Evolutionary conservation across 306 rosid species (phyloP).

Genomic region (Cucurbita argyrosperma): DNA sequence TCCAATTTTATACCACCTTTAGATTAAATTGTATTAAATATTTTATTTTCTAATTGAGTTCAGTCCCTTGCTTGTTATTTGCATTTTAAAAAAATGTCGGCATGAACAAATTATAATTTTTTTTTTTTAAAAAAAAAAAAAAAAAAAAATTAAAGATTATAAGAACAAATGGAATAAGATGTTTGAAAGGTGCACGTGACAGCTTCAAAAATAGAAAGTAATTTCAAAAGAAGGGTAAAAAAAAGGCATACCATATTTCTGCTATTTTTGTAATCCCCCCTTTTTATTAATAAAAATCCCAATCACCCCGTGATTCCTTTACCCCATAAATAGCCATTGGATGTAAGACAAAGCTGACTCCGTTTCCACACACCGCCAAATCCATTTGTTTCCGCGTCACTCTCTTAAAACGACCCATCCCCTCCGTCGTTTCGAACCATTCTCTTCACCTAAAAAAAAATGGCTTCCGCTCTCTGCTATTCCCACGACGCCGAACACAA

Average conservation of each 20-base stretch:
- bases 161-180: neutral
- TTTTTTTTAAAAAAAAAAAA: no score
- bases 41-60: no score
- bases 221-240: neutral
- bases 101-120: no score
- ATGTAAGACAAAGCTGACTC: neutral
- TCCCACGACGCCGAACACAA: neutral
- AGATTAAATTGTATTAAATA: neutral
- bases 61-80: no score
- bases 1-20: neutral
- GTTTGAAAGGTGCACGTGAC: neutral
- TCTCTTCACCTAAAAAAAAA: neutral
- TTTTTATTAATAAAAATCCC: neutral
- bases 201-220: neutral
- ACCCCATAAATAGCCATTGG: neutral
- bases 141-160: neutral
- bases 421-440: neutral
- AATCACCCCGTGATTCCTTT: neutral
- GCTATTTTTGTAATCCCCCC: neutral
- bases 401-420: neutral
- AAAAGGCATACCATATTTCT: neutral
- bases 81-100: no score
- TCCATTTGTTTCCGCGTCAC: neutral
- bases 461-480: neutral
- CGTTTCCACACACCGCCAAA: no score